Percentiles rank a stretch among this genome's conserved stretches.
Conservation (phyloP, 306 rosid genomes). For the Vigna reflexopilosa region DNA sequence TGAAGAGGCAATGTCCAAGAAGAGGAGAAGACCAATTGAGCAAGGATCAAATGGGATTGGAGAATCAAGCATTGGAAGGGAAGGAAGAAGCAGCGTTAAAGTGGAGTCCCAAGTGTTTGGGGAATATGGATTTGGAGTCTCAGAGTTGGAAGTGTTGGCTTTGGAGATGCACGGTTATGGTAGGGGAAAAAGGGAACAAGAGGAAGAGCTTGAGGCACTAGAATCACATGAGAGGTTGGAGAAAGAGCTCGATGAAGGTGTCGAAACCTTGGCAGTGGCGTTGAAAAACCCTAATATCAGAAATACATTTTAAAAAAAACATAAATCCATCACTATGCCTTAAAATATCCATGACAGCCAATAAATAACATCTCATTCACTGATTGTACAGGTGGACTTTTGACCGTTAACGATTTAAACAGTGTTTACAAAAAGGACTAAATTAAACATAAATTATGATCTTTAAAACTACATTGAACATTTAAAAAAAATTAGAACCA, state of each 20-base stretch:
- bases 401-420: no score
- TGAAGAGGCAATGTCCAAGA: constrained; percentile 73
- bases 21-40: constrained; percentile 87
- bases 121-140: constrained; percentile 54
- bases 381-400: no score
- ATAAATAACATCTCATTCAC: no score
- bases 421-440: no score
- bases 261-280: no score
- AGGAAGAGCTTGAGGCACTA: constrained; percentile 43
- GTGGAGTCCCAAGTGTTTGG: constrained; percentile 59
- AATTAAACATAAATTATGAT: no score
- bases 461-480: no score
- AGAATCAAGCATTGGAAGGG: constrained; percentile 48
- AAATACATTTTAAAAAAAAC: no score
- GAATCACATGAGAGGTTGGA: constrained; percentile 59
- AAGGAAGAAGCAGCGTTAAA: constrained; percentile 42
- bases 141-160: constrained; percentile 87
- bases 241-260: constrained; percentile 71
- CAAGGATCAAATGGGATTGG: constrained; percentile 53
- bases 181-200: constrained; percentile 53
- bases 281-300: no score
- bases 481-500: no score
- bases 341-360: no score
- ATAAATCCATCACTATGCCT: no score
- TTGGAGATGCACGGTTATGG: constrained; percentile 92